Base-by-base conservation (phyloP, 2,329 filamentous ascomycete genomes). In the Colletotrichum sp. region DNA sequence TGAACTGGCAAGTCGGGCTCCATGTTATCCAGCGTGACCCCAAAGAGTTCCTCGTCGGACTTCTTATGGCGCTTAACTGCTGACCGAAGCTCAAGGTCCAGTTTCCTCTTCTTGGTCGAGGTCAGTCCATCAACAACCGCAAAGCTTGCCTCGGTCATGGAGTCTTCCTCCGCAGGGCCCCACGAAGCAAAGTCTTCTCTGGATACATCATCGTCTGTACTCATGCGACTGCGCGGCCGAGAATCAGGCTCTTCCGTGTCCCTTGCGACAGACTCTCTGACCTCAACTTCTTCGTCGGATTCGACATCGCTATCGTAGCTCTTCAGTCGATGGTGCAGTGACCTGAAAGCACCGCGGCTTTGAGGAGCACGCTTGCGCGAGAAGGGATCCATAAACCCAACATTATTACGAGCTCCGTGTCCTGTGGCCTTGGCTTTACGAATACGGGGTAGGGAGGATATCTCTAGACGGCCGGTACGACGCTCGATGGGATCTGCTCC, bases 241-340 rank as follows among this genome's bases (percentile, higher is more conserved):
- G 95, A 98, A 75, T 97, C 96, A 38, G 92, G 92, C 78, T 97
- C 96, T 81, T 98, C 96, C 0, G 95, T 97, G 81, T 96, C 95
- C 61, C 93, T 90, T 14, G 90, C 91, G 64, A 93, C 84, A 14
- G 94, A 92, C 38, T 86, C 86, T 52, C 86, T 85, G 62, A 90
- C 90, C 77, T 91, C 90, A 3, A 84, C 87, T 71, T 98, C 96
- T 78, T 97, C 96, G 78, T 98, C 96, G 1, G 95, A 97, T 82
- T 98, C 95, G n/a, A 94, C 94, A 56, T 95, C 93, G 77, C 94
- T 94, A 76, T 94, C 91, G 81, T 94, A 91, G 78, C 93, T 91
- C 78, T 94, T 90, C 76, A 97, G 88, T 38, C 93, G 91, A 84
- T 98, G 94, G 82, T 98, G 95, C 21, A 98, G 89, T 8, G 95